phyloP scores from a whole-genome alignment of 768 basidiomycete genomes.

The Amanita polypyramis region DNA sequence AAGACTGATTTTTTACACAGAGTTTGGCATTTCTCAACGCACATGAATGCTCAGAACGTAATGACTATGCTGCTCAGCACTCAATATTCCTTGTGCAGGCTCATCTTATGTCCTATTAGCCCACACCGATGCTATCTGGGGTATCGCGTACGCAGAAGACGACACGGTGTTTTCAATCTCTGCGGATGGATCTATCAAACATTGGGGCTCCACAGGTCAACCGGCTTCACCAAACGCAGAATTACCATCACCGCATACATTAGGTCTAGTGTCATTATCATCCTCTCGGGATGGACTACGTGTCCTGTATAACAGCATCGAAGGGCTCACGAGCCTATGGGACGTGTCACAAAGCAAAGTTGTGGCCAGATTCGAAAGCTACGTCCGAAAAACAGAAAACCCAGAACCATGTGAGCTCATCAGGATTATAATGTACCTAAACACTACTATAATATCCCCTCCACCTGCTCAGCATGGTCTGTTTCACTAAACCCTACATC shows the following conservation, averaged over 20 bases:
- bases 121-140: constrained; percentile 76
- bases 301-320: constrained; percentile 73
- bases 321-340: constrained; percentile 73
- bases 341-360: constrained; percentile 55
- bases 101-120: constrained; percentile 35
- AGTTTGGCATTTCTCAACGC: constrained; percentile 68
- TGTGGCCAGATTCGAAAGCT: constrained; percentile 66
- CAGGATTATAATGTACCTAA: background rate
- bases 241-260: constrained; percentile 63
- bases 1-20: constrained; percentile 18
- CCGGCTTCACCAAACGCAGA: constrained; percentile 21
- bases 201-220: constrained; percentile 36
- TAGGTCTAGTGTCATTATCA: constrained; percentile 78
- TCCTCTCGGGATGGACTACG: constrained; percentile 51
- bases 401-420: constrained; percentile 57
- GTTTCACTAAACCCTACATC: constrained; percentile 72
- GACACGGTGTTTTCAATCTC: constrained; percentile 62
- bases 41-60: constrained; percentile 73
- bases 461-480: constrained; percentile 55
- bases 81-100: constrained; percentile 15
- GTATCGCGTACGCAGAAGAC: constrained; percentile 56
- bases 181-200: constrained; percentile 69
- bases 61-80: constrained; percentile 20
- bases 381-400: constrained; percentile 42
- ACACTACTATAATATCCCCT: background rate